Base-by-base conservation (phyloP, 495 filamentous ascomycete species). In the Penicillium goetzii region DNA sequence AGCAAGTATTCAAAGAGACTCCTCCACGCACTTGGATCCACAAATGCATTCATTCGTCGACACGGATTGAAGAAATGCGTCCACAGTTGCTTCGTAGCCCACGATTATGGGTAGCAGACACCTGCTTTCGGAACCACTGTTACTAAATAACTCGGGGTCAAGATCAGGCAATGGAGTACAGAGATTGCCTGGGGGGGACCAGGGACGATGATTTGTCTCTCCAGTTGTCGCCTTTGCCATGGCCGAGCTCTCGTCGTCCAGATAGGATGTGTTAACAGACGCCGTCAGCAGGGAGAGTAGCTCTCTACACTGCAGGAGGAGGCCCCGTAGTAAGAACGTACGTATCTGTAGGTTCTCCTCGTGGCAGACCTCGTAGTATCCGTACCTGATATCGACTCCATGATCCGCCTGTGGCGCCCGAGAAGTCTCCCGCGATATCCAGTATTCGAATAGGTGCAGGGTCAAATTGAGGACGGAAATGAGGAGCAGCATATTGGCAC, bases 361-460 rank as follows among this genome's bases (percentile, higher is more conserved):
- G 2, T 65, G 65, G n/a, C 68, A 65, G 26, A 74, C 62, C 60
- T 79, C 76, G 63, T 80, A 80, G 66, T 76, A 71, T 26, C 78
- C 78, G 57, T 80, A 80, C 23, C 69, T 67, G 38, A 78, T 67
- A 23, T 67, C 62, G 56, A 66, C 41, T 2, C 64, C 61, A 21
- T 67, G 56, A 49, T 72, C 68, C 28, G 64, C 67, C 41, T 62
- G 66, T 21, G 52, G 63, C 6, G 49, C 47, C n/a, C 43, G 67
- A 10, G 60, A 61, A 19, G 61, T 69, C 58, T 75, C 73, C 17
- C 72, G 73, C 33, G 71, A 71, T 15, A 78, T 67, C 69, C 74
- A 76, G 56, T 71, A 74, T 38, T 75, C 74, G 43, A 81, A 72
- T 4, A 80, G 41, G 26, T 79, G 76, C 23, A 80, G 63, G 7